A percentile compares a stretch with the other conserved stretches of the same genome.
phyloP scores from a whole-genome alignment of 495 filamentous ascomycete species.

The Patellaria atrata region DNA sequence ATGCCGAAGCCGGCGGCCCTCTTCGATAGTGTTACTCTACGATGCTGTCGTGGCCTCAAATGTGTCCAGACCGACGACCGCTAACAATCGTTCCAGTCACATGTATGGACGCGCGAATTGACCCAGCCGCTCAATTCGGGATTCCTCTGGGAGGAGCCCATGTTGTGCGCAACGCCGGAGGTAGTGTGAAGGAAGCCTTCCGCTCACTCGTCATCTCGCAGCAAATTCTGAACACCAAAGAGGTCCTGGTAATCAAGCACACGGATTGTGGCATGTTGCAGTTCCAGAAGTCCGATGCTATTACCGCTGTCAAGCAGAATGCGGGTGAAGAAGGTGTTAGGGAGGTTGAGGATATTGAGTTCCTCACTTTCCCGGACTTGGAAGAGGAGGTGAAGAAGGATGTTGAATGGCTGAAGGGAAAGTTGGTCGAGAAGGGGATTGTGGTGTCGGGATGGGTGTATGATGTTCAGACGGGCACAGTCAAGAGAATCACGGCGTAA shows the following conservation, averaged over 20 bases:
- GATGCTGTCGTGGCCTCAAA: conserved; percentile 1
- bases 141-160: conserved; percentile 65
- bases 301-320: conserved; percentile 41
- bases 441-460: conserved; percentile 63
- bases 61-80: no score
- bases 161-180: conserved; percentile 71
- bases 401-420: conserved; percentile 45
- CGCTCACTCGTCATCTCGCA: conserved; percentile 66
- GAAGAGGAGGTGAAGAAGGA: conserved; percentile 52
- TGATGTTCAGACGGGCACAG: conserved; percentile 64
- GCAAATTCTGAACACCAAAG: conserved; percentile 66
- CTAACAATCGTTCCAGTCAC: conserved; percentile 43
- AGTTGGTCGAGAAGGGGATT: conserved; percentile 42
- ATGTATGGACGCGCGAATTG: conserved; percentile 79
- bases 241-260: conserved; percentile 68
- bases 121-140: conserved; percentile 55
- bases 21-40: neutral
- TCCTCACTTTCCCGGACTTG: conserved; percentile 50
- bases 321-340: conserved; percentile 33
- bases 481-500: no score
- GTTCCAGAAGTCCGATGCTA: conserved; percentile 53
- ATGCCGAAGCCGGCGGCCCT: no score
- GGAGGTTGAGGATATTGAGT: conserved; percentile 37
- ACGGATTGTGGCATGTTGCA: conserved; percentile 73
- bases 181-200: conserved; percentile 48